These are phyloP conservation scores for Kregervanrija fluxuum DNA, from an alignment of 805 yeast species.

Conservation along the genomic window DNA sequence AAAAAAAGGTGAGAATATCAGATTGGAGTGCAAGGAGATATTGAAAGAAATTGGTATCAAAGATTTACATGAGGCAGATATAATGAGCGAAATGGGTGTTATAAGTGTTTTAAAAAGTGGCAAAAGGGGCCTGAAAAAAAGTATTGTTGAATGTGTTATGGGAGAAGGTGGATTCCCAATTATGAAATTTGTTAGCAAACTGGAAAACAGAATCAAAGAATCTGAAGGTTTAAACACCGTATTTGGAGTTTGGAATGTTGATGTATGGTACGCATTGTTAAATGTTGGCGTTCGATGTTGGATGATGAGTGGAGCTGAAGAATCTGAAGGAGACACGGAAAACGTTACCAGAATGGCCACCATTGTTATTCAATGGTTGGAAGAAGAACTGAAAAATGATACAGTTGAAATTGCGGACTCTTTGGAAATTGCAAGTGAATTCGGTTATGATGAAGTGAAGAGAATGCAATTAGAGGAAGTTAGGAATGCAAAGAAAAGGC, in stretches of 20 bases:
- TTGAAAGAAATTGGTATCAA: conserved; percentile 8
- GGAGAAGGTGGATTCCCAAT: conserved; percentile 8
- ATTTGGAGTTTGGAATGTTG: conserved; percentile 11
- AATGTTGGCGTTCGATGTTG: conserved; percentile 11
- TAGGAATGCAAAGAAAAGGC: conserved; percentile 28
- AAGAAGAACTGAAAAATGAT: conserved; percentile 1
- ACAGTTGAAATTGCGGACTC: conserved; percentile 1
- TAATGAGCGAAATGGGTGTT: conserved; percentile 1
- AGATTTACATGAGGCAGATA: too few relatives aligned
- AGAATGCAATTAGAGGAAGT: conserved; percentile 42
- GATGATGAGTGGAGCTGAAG: conserved; percentile 9
- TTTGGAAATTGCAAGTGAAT: conserved; percentile 10
- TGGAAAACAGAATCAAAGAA: not conserved
- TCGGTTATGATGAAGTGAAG: conserved; percentile 43
- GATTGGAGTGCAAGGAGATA: conserved; percentile 4
- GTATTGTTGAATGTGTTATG: conserved; percentile 11
- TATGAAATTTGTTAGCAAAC: conserved; percentile 1
- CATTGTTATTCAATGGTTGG: conserved; percentile 7
- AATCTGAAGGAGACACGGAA: conserved; percentile 5
- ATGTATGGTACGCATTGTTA: conserved; percentile 8
- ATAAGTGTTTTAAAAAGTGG: conserved; percentile 7
- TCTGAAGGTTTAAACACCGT: conserved; percentile 1
- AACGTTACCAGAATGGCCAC: conserved; percentile 4
- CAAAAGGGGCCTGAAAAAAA: conserved; percentile 10
- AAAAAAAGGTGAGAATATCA: conserved; percentile 1